Evolutionary conservation across 2,329 filamentous ascomycete genomes (phyloP).

Genomic region (Elsinoe arachidis): DNA sequence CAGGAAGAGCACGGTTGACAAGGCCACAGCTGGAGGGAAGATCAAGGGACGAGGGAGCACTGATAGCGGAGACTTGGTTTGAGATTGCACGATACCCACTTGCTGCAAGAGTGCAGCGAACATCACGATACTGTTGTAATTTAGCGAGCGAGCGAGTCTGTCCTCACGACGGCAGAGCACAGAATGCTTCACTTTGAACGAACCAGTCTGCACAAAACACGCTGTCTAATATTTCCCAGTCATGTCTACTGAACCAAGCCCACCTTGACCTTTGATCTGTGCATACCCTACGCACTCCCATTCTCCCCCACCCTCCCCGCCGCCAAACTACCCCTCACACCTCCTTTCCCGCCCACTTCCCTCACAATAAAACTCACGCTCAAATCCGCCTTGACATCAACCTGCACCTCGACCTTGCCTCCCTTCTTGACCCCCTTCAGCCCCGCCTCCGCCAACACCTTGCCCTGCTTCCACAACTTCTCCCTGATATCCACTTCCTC

Average conservation of each 20-base stretch:
- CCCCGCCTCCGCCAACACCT: slow-evolving; percentile 73
- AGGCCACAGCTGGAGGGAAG: neutral
- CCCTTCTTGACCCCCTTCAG: slow-evolving; percentile 78
- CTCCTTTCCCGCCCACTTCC: slow-evolving; percentile 80
- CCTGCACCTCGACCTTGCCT: slow-evolving; percentile 84
- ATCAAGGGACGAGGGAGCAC: neutral
- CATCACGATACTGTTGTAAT: neutral
- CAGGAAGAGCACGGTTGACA: neutral
- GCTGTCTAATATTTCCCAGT: neutral
- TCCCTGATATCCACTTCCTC: slow-evolving; percentile 82
- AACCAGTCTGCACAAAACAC: neutral
- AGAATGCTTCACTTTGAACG: neutral
- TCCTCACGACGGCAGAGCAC: neutral
- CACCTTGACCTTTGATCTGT: neutral
- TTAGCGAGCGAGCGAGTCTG: neutral
- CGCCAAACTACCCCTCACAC: slow-evolving; percentile 57
- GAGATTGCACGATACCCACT: neutral
- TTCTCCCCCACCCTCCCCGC: slow-evolving; percentile 16
- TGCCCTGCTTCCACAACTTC: slow-evolving; percentile 85
- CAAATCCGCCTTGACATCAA: slow-evolving; percentile 77
- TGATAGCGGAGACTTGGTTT: neutral
- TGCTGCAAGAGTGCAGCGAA: neutral
- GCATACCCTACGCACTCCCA: slow-evolving; percentile 14
- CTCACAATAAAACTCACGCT: slow-evolving; percentile 70
- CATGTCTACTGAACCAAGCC: neutral